These are phyloP conservation scores for Actinomortierella wolfii DNA, from an alignment of 371 early-diverging fungal species.

Conservation along the genomic window DNA sequence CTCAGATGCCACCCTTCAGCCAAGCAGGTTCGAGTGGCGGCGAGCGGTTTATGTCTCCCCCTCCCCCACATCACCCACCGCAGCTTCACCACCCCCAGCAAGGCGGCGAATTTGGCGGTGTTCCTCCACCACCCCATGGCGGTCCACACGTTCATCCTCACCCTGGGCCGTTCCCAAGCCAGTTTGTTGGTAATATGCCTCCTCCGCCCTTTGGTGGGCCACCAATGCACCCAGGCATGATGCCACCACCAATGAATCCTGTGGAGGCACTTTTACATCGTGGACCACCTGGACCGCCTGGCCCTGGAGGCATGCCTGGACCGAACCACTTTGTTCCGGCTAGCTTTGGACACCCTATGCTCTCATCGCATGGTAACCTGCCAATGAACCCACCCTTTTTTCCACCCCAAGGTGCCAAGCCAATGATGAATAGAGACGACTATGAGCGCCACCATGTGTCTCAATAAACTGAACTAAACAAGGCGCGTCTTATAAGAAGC, in stretches of 20 bases:
- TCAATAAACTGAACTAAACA: too few relatives aligned
- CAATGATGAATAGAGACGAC: constrained; percentile 43
- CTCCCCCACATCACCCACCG: constrained; percentile 15
- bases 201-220: constrained; percentile 42
- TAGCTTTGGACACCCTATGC: constrained; percentile 46
- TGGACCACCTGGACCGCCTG: constrained; percentile 34
- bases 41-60: constrained; percentile 38
- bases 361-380: constrained; percentile 35
- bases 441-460: constrained; percentile 23
- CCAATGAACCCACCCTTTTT: constrained; percentile 37
- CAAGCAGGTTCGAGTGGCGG: constrained; percentile 37
- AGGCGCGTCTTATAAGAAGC: too few relatives aligned
- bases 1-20: constrained; percentile 35
- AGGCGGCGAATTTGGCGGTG: neutral
- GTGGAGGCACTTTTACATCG: constrained; percentile 43
- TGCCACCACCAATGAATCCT: constrained; percentile 38
- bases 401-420: constrained; percentile 42
- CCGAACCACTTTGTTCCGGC: constrained; percentile 42
- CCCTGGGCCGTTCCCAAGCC: constrained; percentile 29
- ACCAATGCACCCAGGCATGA: constrained; percentile 50
- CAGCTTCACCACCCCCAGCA: constrained; percentile 5
- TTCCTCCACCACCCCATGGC: constrained; percentile 24
- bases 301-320: constrained; percentile 41
- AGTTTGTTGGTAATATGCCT: constrained; percentile 42
- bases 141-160: constrained; percentile 43